These are phyloP conservation scores for Carex pumila DNA, from an alignment of 176 grass and related monocot species.

Conservation along the genomic window DNA sequence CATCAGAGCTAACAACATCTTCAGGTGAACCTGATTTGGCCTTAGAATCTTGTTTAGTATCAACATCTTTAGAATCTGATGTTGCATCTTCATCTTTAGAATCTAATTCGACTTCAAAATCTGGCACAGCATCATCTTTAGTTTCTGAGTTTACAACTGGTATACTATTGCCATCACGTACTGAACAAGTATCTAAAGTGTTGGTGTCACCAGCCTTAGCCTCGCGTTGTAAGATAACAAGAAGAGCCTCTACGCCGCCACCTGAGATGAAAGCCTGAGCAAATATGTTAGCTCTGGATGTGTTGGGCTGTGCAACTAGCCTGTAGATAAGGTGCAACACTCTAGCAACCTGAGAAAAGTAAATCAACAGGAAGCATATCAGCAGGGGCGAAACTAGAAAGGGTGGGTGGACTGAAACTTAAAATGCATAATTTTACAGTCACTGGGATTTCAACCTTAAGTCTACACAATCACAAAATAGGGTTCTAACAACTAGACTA, in stretches of 20 bases:
- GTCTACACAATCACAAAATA: too few species aligned
- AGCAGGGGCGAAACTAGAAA: too few species aligned
- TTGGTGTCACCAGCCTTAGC: slow-evolving; percentile 66
- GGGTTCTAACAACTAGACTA: too few species aligned
- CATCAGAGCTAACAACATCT: slow-evolving; percentile 6
- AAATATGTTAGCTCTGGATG: slow-evolving; percentile 81
- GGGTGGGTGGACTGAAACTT: too few species aligned
- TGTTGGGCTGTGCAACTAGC: slow-evolving; percentile 84
- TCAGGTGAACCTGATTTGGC: slow-evolving; percentile 26
- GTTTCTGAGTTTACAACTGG: slow-evolving; percentile 12
- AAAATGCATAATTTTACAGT: too few species aligned
- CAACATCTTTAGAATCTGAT: slow-evolving; percentile 29
- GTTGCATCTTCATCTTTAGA: slow-evolving; percentile 23
- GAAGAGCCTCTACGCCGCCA: slow-evolving; percentile 85
- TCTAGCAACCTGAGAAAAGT: slow-evolving; percentile 84
- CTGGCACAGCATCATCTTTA: slow-evolving; percentile 3
- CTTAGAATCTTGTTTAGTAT: slow-evolving; percentile 26
- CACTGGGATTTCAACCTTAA: too few species aligned
- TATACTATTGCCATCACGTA: background rate
- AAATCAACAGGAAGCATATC: background rate
- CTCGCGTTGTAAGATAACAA: slow-evolving; percentile 84
- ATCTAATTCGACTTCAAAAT: slow-evolving; percentile 26
- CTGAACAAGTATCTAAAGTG: slow-evolving; percentile 44
- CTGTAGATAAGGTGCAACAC: slow-evolving; percentile 94
- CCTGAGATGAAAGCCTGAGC: slow-evolving; percentile 75